Percentiles rank a stretch among this genome's conserved stretches.
These are phyloP conservation scores for Erythrobasidium hasegawianum DNA, from an alignment of 1,284 basidiomycete species.

Conservation along the genomic window DNA sequence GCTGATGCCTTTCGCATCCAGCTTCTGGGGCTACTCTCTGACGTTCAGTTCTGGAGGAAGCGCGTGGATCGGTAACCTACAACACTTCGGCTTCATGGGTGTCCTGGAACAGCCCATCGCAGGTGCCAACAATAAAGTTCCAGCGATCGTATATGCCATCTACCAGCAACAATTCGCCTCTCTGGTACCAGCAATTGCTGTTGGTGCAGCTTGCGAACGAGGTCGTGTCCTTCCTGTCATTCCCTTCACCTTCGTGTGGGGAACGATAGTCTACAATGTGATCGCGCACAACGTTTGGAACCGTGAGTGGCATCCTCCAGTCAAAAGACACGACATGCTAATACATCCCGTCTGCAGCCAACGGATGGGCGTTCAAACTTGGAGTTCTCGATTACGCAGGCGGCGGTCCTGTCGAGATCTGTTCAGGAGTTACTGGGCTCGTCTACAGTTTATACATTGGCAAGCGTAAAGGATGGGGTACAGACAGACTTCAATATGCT, in stretches of 20 bases:
- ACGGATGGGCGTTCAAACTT: constrained; percentile 9
- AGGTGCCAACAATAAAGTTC: constrained; percentile 60
- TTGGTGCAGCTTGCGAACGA: constrained; percentile 82
- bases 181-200: constrained; percentile 60
- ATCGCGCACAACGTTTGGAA: constrained; percentile 94
- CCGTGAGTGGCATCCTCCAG: constrained; percentile 57
- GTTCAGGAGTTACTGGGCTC: constrained; percentile 78
- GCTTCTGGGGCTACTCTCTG: constrained; percentile 52
- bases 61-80: constrained; percentile 55
- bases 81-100: constrained; percentile 76
- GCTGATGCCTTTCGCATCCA: constrained; percentile 25
- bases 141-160: constrained; percentile 77
- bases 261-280: constrained; percentile 77
- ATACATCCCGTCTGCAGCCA: constrained; percentile 2
- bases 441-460: constrained; percentile 92
- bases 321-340: background rate
- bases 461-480: constrained; percentile 79
- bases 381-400: constrained; percentile 80
- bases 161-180: constrained; percentile 88
- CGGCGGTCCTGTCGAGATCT: constrained; percentile 89
- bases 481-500: constrained; percentile 79
- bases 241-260: constrained; percentile 86
- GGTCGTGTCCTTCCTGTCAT: constrained; percentile 79
- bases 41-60: constrained; percentile 52
- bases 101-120: constrained; percentile 73